These are phyloP conservation scores for Austroboletus novae-zelandiae DNA, from an alignment of 1,284 basidiomycete genomes.

Conservation along the genomic window DNA sequence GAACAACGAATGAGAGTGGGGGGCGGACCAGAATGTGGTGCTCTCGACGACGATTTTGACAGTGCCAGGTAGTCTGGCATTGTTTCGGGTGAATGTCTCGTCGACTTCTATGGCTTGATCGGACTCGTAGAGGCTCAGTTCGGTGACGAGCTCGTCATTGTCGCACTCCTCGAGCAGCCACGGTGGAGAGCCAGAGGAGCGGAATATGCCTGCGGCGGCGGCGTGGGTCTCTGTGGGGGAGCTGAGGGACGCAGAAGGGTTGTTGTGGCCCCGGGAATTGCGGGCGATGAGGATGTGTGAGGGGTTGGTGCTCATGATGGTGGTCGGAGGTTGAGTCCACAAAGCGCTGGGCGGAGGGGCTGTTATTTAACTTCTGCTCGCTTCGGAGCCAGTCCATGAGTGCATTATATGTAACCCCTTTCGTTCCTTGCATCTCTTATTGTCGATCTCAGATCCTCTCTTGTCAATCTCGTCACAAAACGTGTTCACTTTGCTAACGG, in stretches of 20 bases:
- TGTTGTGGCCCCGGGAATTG: constrained; percentile 68
- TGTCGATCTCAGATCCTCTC: too few species aligned
- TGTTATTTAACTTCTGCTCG: not conserved
- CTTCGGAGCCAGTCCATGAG: not conserved
- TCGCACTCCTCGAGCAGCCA: constrained; percentile 72
- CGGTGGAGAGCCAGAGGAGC: constrained; percentile 72
- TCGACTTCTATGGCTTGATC: constrained; percentile 74
- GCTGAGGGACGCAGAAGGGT: constrained; percentile 73
- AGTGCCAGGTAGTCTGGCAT: constrained; percentile 64
- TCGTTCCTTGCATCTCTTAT: too few species aligned
- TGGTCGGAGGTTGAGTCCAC: too few species aligned
- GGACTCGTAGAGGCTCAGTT: constrained; percentile 61
- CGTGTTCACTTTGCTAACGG: not conserved
- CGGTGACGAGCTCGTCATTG: constrained; percentile 63
- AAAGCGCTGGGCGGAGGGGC: too few species aligned
- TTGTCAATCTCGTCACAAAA: not conserved
- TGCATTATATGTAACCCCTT: too few species aligned
- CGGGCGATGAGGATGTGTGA: constrained; percentile 83
- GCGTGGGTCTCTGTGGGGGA: constrained; percentile 84
- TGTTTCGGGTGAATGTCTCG: constrained; percentile 59
- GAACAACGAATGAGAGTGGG: not conserved
- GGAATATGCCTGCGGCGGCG: constrained; percentile 76
- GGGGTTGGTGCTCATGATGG: constrained; percentile 64
- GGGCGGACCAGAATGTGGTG: constrained; percentile 76
- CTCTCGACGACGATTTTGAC: constrained; percentile 84